phyloP scores from a whole-genome alignment of 2,329 filamentous ascomycete genomes.

The Exophiala sideris region DNA sequence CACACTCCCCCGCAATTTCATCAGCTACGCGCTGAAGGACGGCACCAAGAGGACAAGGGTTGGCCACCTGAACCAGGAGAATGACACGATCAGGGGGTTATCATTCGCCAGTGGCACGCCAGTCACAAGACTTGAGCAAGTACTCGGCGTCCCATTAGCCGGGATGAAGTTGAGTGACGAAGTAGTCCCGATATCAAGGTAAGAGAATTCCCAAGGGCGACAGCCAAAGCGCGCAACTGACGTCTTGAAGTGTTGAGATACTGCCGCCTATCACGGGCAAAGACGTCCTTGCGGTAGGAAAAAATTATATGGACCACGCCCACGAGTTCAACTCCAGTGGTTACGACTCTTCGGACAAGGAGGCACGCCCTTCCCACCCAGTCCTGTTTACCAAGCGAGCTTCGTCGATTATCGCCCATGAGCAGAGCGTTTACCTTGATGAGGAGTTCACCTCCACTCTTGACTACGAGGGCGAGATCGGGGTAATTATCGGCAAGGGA shows the following conservation, averaged over 20 bases:
- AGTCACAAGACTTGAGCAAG: slow-evolving; percentile 48
- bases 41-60: slow-evolving; percentile 30
- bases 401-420: slow-evolving; percentile 51
- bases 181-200: too few species aligned
- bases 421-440: slow-evolving; percentile 47
- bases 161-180: too few species aligned
- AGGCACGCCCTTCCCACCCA: slow-evolving; percentile 31
- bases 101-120: slow-evolving; percentile 47
- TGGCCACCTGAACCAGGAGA: slow-evolving; percentile 41
- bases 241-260: slow-evolving; percentile 35
- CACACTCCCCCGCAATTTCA: slow-evolving; percentile 3
- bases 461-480: slow-evolving; percentile 58
- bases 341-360: slow-evolving; percentile 53
- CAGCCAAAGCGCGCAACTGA: slow-evolving; percentile 22
- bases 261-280: slow-evolving; percentile 32
- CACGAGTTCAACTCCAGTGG: slow-evolving; percentile 55
- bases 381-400: slow-evolving; percentile 25
- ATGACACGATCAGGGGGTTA: slow-evolving; percentile 42
- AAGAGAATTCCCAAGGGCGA: slow-evolving; percentile 32
- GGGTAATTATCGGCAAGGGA: slow-evolving; percentile 53
- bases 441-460: slow-evolving; percentile 47
- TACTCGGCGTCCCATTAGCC: slow-evolving; percentile 36
- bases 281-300: slow-evolving; percentile 27
- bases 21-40: neutral
- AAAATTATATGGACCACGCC: slow-evolving; percentile 58